These are phyloP conservation scores for Metschnikowia gruessii DNA, from an alignment of 805 yeast genomes.

Conservation along the genomic window DNA sequence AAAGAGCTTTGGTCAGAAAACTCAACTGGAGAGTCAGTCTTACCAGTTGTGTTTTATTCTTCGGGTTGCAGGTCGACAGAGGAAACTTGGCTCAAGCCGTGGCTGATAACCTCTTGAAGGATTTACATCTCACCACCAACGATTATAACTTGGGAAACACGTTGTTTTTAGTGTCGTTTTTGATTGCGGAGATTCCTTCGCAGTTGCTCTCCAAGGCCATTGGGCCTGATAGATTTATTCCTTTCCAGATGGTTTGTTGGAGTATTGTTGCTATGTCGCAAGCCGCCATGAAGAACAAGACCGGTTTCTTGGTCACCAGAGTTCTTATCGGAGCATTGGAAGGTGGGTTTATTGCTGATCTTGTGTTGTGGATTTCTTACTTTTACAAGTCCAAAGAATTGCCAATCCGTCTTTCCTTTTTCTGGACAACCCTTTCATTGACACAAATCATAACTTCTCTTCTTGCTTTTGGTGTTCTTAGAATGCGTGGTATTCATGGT, in stretches of 20 bases:
- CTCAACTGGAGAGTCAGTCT: slow-evolving; percentile 55
- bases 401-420: slow-evolving; percentile 54
- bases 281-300: slow-evolving; percentile 38
- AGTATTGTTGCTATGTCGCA: slow-evolving; percentile 53
- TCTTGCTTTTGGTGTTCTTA: slow-evolving; percentile 51
- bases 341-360: slow-evolving; percentile 61
- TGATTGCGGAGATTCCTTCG: slow-evolving; percentile 61
- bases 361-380: slow-evolving; percentile 57
- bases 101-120: slow-evolving; percentile 53
- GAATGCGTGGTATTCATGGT: slow-evolving; percentile 44
- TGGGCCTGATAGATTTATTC: slow-evolving; percentile 64
- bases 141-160: slow-evolving; percentile 61
- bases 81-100: slow-evolving; percentile 56
- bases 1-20: slow-evolving; percentile 46
- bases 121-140: slow-evolving; percentile 51
- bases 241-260: slow-evolving; percentile 57
- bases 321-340: slow-evolving; percentile 55
- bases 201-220: slow-evolving; percentile 60
- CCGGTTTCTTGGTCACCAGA: slow-evolving; percentile 48
- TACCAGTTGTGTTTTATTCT: slow-evolving; percentile 58
- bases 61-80: slow-evolving; percentile 58
- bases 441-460: slow-evolving; percentile 47
- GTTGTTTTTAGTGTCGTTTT: slow-evolving; percentile 49
- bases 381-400: slow-evolving; percentile 61
- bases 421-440: slow-evolving; percentile 55